Evolutionary conservation across 2,329 filamentous ascomycete species (phyloP).

Genomic region (Apiospora sp.): DNA sequence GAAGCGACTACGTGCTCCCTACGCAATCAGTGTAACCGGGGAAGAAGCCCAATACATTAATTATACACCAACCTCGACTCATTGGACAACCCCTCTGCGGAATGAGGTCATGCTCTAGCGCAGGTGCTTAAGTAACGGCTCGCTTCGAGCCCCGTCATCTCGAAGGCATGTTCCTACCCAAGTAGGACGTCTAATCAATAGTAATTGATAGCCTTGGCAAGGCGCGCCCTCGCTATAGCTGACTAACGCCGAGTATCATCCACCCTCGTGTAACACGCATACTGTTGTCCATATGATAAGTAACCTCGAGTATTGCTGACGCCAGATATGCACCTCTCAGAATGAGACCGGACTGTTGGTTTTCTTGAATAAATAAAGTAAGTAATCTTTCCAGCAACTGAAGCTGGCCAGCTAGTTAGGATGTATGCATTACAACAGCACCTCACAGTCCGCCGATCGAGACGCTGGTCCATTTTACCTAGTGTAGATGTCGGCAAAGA

Average conservation of each 20-base stretch:
- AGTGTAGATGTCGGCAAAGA: background rate
- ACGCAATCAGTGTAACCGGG: background rate
- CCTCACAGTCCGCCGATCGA: background rate
- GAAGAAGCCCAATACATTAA: background rate
- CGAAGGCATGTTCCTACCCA: background rate
- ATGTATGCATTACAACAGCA: background rate
- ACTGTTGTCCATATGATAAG: too few relatives aligned
- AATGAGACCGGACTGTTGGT: background rate
- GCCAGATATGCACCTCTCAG: background rate
- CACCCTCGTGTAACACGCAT: background rate
- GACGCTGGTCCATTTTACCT: background rate
- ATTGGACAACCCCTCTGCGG: background rate
- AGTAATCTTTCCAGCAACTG: background rate
- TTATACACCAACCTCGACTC: background rate
- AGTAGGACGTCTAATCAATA: background rate
- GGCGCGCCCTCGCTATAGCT: slow-evolving; percentile 17
- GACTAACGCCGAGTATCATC: background rate
- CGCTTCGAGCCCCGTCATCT: background rate
- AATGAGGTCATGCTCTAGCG: slow-evolving; percentile 7
- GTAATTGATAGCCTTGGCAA: background rate
- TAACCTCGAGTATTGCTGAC: background rate
- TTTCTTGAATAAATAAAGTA: background rate
- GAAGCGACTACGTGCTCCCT: background rate
- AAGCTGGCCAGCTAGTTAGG: background rate
- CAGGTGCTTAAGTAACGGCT: background rate